A percentile compares a stretch with the other conserved stretches of the same genome.
phyloP scores from a whole-genome alignment of 305 asterid species.

The Solanum aculeatissimum region DNA sequence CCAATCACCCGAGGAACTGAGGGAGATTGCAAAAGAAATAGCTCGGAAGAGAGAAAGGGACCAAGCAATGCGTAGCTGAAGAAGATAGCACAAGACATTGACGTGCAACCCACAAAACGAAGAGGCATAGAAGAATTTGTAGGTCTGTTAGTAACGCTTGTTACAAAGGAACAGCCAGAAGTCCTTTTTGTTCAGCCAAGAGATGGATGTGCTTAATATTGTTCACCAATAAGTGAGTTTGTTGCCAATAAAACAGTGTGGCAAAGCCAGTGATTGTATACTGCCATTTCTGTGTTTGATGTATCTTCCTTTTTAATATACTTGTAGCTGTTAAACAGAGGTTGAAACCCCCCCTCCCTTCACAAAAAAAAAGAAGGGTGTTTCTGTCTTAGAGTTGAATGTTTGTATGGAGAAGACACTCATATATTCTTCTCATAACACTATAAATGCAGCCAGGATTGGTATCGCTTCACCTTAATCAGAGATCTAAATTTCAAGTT shows the following conservation, averaged over 20 bases:
- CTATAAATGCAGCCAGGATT: background rate
- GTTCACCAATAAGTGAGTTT: background rate
- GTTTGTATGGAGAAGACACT: background rate
- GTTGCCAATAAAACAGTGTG: background rate
- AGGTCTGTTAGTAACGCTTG: background rate
- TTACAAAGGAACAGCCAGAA: background rate
- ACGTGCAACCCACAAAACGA: background rate
- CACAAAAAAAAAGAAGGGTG: background rate
- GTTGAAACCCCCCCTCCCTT: background rate
- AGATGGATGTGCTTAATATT: background rate
- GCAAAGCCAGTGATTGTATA: background rate
- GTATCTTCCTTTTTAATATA: background rate
- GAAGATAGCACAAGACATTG: background rate
- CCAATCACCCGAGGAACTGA: slow-evolving; percentile 82
- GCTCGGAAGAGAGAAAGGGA: slow-evolving; percentile 55
- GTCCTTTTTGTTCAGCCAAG: background rate
- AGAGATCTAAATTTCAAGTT: background rate
- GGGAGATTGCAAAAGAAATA: slow-evolving; percentile 77
- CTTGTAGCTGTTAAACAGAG: background rate
- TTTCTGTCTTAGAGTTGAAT: background rate
- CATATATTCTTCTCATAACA: background rate
- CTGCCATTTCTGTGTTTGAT: background rate
- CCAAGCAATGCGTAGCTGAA: slow-evolving; percentile 1
- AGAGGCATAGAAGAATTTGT: background rate
- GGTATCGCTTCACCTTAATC: background rate